These are phyloP conservation scores for Pogostemon cablin DNA, from an alignment of 257 asterid genomes.

Conservation along the genomic window DNA sequence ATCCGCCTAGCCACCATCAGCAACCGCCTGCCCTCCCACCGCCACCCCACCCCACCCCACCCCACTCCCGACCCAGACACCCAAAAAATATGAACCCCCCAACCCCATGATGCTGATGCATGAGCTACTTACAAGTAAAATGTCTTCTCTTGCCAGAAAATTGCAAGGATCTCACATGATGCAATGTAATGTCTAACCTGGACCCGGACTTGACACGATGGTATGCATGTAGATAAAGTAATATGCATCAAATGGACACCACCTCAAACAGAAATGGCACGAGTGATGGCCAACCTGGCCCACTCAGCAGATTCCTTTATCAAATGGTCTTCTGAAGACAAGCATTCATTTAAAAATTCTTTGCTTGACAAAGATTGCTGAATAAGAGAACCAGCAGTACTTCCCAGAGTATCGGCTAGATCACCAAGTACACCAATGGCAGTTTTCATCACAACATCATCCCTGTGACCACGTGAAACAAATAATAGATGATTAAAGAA, in stretches of 20 bases:
- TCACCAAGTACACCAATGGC: constrained; percentile 92
- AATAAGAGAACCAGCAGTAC: constrained; percentile 77
- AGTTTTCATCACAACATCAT: constrained; percentile 90
- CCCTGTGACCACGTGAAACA: constrained; percentile 55
- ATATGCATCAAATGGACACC: constrained; percentile 45
- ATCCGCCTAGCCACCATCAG: constrained; percentile 12
- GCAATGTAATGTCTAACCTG: background rate
- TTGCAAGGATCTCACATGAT: constrained; percentile 51
- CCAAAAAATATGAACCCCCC: constrained; percentile 13
- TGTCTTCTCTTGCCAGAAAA: constrained; percentile 51
- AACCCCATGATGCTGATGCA: constrained; percentile 61
- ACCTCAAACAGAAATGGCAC: constrained; percentile 83
- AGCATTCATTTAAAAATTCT: constrained; percentile 82
- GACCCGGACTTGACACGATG: constrained; percentile 75
- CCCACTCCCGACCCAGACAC: background rate
- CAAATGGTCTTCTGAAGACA: constrained; percentile 88
- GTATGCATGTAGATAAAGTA: constrained; percentile 75
- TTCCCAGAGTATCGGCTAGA: constrained; percentile 90
- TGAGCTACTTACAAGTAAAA: constrained; percentile 60
- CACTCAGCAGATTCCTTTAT: constrained; percentile 95
- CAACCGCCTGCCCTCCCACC: background rate
- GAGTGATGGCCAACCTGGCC: constrained; percentile 93
- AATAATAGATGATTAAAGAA: background rate
- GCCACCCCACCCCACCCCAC: background rate
- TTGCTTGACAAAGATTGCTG: constrained; percentile 85